Base-by-base conservation (phyloP, 2,329 filamentous ascomycete species). In the Chaetomium strumarium region DNA sequence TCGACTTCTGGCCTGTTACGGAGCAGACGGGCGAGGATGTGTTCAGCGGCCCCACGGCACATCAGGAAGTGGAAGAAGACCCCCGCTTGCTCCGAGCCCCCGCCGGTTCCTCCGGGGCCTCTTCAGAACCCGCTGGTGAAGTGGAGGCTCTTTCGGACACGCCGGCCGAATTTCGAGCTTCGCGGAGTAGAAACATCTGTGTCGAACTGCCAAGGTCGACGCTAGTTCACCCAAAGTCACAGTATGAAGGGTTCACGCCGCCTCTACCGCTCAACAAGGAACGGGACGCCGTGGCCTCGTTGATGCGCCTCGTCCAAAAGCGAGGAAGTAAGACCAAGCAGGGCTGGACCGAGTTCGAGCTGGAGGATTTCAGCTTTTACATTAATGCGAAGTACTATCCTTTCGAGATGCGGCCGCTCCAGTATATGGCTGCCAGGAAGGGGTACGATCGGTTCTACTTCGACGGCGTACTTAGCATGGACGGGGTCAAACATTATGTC, bases 321-420 rank as follows among this genome's bases (percentile, higher is more conserved):
- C 53, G 58, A 6, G 49, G 57, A 5, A 51, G 63, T 17, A 34
- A 55, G 1, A 19, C 33, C 2, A n/a, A 56, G 2, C 61, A 65
- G 0, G 66, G 64, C 2, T 74, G 69, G 17, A 53, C 72, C 7
- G 78, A 82, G 45, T 71, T 84, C 12, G 68, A 76, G 4, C 67
- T 87, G 0, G 69, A 81, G 10, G 65, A 80, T 2, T 87, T 87
- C 61, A 71, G 72, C 2, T 68, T 86, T 1, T 87, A 86, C 60
- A 65, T 73, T 20, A 62, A 75, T 42, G 57, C 60, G 0, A 20
- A 40, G 0, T 29, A 55, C 0, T 71, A 74, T 49, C 66, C 68
- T 0, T 63, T 68, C 45, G 80, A 85, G 55, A 73, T 88, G 62
- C 69, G 75, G 5, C 69, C 79, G 0, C 66, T 86, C 0, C 75